These are phyloP conservation scores for Leishmania arabica DNA, from an alignment of 208 protist species.

Conservation along the genomic window DNA sequence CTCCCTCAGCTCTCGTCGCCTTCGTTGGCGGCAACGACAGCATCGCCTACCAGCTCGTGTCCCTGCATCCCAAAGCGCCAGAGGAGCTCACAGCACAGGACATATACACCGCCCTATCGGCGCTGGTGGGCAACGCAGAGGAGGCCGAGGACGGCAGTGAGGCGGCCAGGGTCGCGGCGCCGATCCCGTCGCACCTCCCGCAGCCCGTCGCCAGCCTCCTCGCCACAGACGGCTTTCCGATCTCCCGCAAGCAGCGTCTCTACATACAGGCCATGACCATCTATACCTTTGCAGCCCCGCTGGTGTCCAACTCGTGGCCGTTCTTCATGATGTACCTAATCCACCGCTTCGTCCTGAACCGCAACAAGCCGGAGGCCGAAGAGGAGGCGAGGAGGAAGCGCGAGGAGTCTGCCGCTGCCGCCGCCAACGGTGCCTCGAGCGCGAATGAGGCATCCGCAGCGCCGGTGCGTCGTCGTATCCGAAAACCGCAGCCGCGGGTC, in stretches of 20 bases:
- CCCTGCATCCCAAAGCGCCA: conserved; percentile 27
- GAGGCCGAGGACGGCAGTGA: conserved; percentile 2
- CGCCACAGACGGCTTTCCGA: conserved; percentile 45
- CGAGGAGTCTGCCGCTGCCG: conserved; percentile 3
- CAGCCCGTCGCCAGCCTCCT: conserved; percentile 45
- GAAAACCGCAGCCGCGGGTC: conserved; percentile 33
- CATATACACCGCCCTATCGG: conserved; percentile 34
- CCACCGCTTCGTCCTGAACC: conserved; percentile 53
- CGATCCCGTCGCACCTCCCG: conserved; percentile 12
- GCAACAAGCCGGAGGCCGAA: conserved; percentile 30
- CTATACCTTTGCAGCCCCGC: conserved; percentile 43
- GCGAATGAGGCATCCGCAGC: background rate
- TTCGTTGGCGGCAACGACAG: conserved; percentile 70
- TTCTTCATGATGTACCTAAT: conserved; percentile 82
- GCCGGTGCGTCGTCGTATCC: conserved; percentile 26
- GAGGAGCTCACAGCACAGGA: conserved; percentile 37
- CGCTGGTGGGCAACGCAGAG: conserved; percentile 26
- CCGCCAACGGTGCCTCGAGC: background rate
- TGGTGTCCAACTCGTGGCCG: conserved; percentile 50
- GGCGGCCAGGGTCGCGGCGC: background rate
- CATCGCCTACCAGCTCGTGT: conserved; percentile 37
- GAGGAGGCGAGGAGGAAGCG: conserved; percentile 6
- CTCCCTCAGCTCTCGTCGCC: conserved; percentile 39
- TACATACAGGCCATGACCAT: conserved; percentile 48
- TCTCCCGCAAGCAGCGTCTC: conserved; percentile 51